Conservation (phyloP, 345 rosid species). For the Corymbia maculata region DNA sequence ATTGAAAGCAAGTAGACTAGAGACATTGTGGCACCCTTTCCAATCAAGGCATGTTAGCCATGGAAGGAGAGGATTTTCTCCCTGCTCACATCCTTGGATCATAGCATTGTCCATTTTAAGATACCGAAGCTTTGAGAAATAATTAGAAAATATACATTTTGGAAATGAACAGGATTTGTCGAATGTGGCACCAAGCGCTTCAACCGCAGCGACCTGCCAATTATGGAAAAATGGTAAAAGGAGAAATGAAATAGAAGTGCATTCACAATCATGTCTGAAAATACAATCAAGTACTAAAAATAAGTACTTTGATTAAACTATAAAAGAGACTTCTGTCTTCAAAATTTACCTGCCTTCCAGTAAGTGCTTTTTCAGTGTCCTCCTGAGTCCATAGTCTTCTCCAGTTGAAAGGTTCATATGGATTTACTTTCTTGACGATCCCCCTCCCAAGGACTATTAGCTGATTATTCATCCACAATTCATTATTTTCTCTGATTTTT, state of each 20-base stretch:
- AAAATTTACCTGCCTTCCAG: too few species aligned
- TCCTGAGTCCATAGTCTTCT: too few species aligned
- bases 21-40: background rate
- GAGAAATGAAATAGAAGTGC: background rate
- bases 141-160: background rate
- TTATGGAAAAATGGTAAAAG: background rate
- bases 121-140: background rate
- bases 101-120: background rate
- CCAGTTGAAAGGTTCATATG: too few species aligned
- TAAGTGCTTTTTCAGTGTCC: too few species aligned
- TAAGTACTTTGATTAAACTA: background rate
- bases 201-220: background rate
- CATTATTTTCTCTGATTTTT: background rate
- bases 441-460: background rate
- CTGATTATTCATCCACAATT: background rate
- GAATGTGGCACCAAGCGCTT: background rate
- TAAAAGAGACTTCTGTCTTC: too few species aligned
- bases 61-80: background rate
- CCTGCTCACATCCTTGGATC: background rate
- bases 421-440: too few species aligned
- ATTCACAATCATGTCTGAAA: background rate
- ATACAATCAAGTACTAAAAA: background rate
- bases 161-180: background rate
- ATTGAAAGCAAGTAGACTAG: background rate
- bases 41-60: background rate